Evolutionary conservation across 257 asterid genomes (phyloP).

Genomic region (Fraxinus anomala): DNA sequence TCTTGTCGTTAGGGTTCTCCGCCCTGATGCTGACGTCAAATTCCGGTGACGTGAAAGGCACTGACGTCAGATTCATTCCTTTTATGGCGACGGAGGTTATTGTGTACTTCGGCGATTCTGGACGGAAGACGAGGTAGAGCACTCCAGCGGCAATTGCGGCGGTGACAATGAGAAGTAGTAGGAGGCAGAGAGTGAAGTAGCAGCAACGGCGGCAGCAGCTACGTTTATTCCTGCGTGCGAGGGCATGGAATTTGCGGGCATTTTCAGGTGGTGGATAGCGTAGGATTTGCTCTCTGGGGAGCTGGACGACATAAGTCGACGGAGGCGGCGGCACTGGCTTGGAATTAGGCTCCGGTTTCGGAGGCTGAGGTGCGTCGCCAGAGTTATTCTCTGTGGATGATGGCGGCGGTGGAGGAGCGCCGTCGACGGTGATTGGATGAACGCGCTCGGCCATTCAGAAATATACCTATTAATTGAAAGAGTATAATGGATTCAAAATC

Average conservation of each 20-base stretch:
- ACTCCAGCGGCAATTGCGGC: constrained; percentile 66
- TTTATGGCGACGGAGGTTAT: constrained; percentile 45
- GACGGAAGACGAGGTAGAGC: constrained; percentile 67
- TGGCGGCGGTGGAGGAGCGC: not conserved
- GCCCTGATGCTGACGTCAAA: constrained; percentile 66
- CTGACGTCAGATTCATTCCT: constrained; percentile 59
- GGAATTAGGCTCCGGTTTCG: not conserved
- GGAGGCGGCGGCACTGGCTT: constrained; percentile 25
- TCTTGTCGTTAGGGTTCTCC: constrained; percentile 65
- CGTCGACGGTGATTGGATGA: constrained; percentile 23
- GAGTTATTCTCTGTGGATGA: constrained; percentile 6
- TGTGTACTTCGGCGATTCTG: constrained; percentile 60
- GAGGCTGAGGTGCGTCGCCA: not conserved
- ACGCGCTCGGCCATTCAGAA: constrained; percentile 26
- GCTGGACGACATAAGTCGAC: constrained; percentile 40
- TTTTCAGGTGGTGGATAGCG: constrained; percentile 46
- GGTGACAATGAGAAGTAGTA: constrained; percentile 44
- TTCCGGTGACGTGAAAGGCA: constrained; percentile 53
- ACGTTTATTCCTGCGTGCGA: constrained; percentile 39
- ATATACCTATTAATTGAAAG: not conserved
- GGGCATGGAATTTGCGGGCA: constrained; percentile 35
- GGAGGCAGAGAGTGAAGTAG: constrained; percentile 49
- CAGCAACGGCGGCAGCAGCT: constrained; percentile 58
- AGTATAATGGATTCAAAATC: not conserved
- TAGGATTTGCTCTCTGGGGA: constrained; percentile 45